Conservation (phyloP, 2,329 filamentous ascomycete species). For the Diaporthe sp. region DNA sequence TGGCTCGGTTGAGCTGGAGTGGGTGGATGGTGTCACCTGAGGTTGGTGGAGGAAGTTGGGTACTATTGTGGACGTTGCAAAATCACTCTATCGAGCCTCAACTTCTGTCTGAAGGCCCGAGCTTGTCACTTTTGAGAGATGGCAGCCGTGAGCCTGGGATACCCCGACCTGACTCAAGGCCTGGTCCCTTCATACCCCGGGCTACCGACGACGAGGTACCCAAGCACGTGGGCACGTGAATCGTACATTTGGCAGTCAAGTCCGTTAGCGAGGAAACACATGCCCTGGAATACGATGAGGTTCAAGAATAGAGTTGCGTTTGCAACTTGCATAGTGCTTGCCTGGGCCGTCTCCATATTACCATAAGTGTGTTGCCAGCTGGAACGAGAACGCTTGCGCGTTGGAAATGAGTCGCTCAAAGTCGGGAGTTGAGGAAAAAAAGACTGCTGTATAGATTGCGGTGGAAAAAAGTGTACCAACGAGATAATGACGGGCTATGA, state of each 20-base stretch:
- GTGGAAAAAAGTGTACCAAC: not conserved
- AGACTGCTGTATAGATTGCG: not conserved
- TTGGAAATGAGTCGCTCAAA: not conserved
- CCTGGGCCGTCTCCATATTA: too few relatives aligned
- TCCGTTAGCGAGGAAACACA: not conserved
- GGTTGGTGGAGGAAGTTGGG: not conserved
- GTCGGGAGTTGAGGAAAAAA: not conserved
- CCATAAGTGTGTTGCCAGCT: too few relatives aligned
- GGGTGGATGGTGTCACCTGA: slow-evolving; percentile 13
- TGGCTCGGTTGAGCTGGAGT: not conserved
- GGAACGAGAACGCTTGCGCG: not conserved
- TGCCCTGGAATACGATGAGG: not conserved
- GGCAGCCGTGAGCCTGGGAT: slow-evolving; percentile 6
- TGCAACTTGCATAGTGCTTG: not conserved
- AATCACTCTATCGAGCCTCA: slow-evolving; percentile 23
- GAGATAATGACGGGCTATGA: not conserved
- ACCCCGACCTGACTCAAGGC: slow-evolving; percentile 25
- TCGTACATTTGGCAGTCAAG: slow-evolving; percentile 3
- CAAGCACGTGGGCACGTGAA: slow-evolving; percentile 22
- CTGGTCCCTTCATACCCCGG: slow-evolving; percentile 16
- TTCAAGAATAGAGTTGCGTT: not conserved
- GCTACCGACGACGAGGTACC: not conserved
- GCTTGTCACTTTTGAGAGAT: not conserved
- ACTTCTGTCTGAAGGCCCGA: not conserved
- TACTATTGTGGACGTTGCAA: slow-evolving; percentile 3